Evolutionary conservation across 345 rosid species (phyloP), one percentile per base, ranked within the genome.

Genomic region (Eucalyptus caleyi): DNA sequence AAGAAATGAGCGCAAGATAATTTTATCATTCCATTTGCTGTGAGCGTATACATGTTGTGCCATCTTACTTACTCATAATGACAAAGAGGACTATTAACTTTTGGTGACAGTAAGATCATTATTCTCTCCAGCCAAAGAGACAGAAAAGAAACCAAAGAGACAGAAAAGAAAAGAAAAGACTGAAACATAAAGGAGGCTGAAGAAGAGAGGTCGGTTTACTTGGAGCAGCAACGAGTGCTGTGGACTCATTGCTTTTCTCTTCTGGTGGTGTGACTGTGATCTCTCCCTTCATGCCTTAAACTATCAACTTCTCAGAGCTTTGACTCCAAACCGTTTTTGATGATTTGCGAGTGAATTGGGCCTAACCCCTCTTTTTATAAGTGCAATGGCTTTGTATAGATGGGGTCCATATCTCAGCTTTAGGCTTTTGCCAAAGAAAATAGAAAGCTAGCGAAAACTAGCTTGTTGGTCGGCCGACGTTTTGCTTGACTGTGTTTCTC

Each of bases 161-260:
- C 47, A 77, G 62, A 56, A 1, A 11, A 21, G 81, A n/a, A 0
- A 12, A 19, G 34, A 45, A 26, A 88, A 11, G 59, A 72, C 21
- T 67, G 40, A 88, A 88, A 26, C 83, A 5, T n/a, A 5, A 37
- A 42, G 44, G 11, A 77, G 85, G 85, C 47, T 4, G 85, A 40
- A 77, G 85, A 77, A 23, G 30, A 40, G 30, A 77, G 14, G 80
- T 86, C 69, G 89, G 60, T 92, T 92, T 94, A 97, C 99, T 93
- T 54, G 93, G 97, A 30, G 93, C 93, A 14, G 93, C 87, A 16
- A 91, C 94, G 50, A 94, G 96, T 87, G 98, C 72, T 42, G 56
- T 80, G 89, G 89, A 72, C 47, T 88, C 87, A 40, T 50, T 62
- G 60, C 86, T 50, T 50, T 88, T 88, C 82, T 14, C 85, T 44